Base-by-base conservation (phyloP, 202 grass and related monocot genomes). In the Brachypodium distachyon region DNA sequence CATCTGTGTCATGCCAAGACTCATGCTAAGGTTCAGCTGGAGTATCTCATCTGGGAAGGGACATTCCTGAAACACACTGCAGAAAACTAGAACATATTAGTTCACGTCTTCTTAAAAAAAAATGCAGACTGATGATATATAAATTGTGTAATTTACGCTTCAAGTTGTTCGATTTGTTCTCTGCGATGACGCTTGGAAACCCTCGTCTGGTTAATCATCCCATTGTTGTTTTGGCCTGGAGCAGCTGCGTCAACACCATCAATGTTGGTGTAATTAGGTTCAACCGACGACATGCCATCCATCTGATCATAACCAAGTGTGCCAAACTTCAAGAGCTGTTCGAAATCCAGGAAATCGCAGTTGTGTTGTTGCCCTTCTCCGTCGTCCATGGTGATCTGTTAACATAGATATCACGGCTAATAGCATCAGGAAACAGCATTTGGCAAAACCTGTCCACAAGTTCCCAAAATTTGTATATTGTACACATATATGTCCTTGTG, bases 11-110 rank as follows among this genome's bases (percentile, higher is more conserved):
- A 91, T 32, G 34, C 33, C 57, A 25, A 80, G 39, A 63, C 21
- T 74, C 17, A 4, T 26, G 55, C 49, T 81, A 32, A 92, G 56
- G 2, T 76, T 63, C 32, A 47, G 6, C 7, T 82, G 76, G 14
- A 18, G 60, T 6, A 34, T 58, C 8, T 92, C 85, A 14, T 85
- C 69, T 6, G 82, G 89, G 25, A 88, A 70, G 1, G 18, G 32
- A 49, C n/a, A 67, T 17, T 18, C 8, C 41, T n/a, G 41, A 70
- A 73, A 88, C 4, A 22, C 25, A 26, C 89, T 92, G 25, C n/a
- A 60, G n/a, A 47, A 9, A 9, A 49, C 26, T 18, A 39, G 0
- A 49, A 49, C 4, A 33, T 0, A 73, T 63, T 25, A 29, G 14
- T 7, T 18, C 0, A 13, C 11, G 26, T 34, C 48, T 12, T 64